phyloP scores from a whole-genome alignment of 2,329 filamentous ascomycete genomes.

The Aspergillus arachidicola region DNA sequence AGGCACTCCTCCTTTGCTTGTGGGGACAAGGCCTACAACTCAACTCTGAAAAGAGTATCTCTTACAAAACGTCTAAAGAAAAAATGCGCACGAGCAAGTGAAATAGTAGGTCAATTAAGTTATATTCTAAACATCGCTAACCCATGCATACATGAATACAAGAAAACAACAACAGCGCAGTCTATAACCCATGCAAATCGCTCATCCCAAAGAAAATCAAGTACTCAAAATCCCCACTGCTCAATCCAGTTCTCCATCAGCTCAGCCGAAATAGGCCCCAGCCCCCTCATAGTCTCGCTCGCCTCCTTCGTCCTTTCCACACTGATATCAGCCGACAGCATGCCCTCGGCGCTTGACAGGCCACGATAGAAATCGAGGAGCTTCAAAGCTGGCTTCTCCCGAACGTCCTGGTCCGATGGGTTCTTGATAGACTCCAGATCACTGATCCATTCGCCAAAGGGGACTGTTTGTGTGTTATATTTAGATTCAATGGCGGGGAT shows the following conservation, averaged over 20 bases:
- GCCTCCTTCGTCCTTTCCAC: conserved; percentile 43
- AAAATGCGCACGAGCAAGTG: accelerated
- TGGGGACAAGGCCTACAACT: too few relatives aligned
- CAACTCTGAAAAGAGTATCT: neutral
- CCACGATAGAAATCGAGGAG: conserved; percentile 54
- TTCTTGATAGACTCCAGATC: conserved; percentile 47
- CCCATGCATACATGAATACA: neutral
- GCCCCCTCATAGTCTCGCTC: conserved; percentile 47
- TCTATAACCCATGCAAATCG: neutral
- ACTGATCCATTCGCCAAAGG: conserved; percentile 51
- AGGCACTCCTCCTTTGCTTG: too few relatives aligned
- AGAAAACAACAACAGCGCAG: neutral
- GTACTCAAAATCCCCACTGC: conserved; percentile 1
- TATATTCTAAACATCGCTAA: neutral
- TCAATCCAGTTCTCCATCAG: conserved; percentile 6
- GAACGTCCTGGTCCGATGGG: conserved; percentile 39
- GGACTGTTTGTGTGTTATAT: conserved; percentile 44
- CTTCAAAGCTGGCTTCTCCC: conserved; percentile 55
- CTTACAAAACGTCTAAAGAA: neutral
- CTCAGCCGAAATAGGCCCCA: conserved; percentile 23
- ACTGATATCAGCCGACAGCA: conserved; percentile 41
- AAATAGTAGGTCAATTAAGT: neutral
- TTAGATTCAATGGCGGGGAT: conserved; percentile 44
- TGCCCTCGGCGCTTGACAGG: conserved; percentile 28
- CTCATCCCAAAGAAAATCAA: neutral